A percentile compares a stretch with the other conserved stretches of the same genome.
Conservation (phyloP, 495 filamentous ascomycete genomes). For the Xylaria flabelliformis region DNA sequence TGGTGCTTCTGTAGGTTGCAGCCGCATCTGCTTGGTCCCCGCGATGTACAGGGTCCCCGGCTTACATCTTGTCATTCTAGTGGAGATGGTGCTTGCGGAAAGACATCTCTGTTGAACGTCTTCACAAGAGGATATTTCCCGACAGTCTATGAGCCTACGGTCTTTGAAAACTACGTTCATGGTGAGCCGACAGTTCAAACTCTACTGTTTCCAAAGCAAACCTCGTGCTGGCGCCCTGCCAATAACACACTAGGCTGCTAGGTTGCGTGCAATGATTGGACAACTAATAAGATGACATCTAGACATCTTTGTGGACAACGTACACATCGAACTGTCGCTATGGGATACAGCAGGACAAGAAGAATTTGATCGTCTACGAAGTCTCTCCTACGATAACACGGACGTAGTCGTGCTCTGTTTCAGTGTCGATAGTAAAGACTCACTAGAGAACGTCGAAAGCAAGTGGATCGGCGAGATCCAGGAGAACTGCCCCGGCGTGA, state of each 20-base stretch:
- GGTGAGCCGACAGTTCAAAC: slow-evolving; percentile 59
- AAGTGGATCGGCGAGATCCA: slow-evolving; percentile 99
- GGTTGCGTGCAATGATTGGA: not conserved
- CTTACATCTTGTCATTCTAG: slow-evolving; percentile 57
- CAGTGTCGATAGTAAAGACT: slow-evolving; percentile 93
- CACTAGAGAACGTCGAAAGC: slow-evolving; percentile 95
- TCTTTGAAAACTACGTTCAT: slow-evolving; percentile 99
- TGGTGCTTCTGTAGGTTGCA: slow-evolving; percentile 86
- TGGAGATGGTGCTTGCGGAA: slow-evolving; percentile 96
- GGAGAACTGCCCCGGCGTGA: slow-evolving; percentile 94
- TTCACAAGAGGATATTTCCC: slow-evolving; percentile 99
- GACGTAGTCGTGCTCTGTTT: slow-evolving; percentile 99
- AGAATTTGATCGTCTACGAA: slow-evolving; percentile 96
- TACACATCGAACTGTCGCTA: slow-evolving; percentile 93
- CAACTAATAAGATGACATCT: slow-evolving; percentile 8
- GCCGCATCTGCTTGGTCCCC: not conserved
- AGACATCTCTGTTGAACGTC: slow-evolving; percentile 96
- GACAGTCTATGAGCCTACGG: slow-evolving; percentile 97
- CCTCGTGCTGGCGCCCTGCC: not conserved
- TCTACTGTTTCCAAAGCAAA: not conserved
- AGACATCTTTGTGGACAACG: slow-evolving; percentile 98
- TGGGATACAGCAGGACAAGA: slow-evolving; percentile 99
- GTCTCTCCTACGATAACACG: slow-evolving; percentile 91
- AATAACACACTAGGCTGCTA: not conserved
- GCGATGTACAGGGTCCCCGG: slow-evolving; percentile 12